Evolutionary conservation across 2,329 filamentous ascomycete genomes (phyloP), one percentile per base, ranked within the genome.

Genomic region (Hymenoscyphus albidus): DNA sequence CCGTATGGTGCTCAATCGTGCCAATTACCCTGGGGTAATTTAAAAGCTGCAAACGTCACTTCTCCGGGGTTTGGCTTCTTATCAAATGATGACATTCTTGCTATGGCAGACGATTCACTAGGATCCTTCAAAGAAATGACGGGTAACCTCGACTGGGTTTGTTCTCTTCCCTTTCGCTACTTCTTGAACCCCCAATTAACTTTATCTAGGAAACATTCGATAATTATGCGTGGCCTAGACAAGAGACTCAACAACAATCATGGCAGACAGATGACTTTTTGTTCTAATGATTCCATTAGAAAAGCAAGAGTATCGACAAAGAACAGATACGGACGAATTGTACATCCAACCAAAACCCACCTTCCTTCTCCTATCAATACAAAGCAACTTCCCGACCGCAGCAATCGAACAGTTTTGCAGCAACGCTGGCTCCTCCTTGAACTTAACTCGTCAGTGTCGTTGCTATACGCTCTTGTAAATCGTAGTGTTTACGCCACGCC

Each of bases 401-500:
- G 70, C 73, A 79, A 10, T 74, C 70, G 70, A 75, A 77, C 64
- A 79, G 77, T 54, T 68, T 71, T 40, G 71, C 56, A 2, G 73
- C 73, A 39, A 63, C 70, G 5, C 73, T 73, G 16, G 61, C 72
- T 5, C 75, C 74, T 0, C 73, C 73, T 54, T 76, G 69, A 3
- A 64, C 67, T 42, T 70, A 67, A 22, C 64, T 67, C 60, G 70
- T 74, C 1, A 70, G 64, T 13, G 65, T 71, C 0, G 70, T 64
- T 2, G 63, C 65, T 35, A 74, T 59, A 51, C 63, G 67, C 44
- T 38, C 51, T 56, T 65, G 69, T 38, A 73, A 54, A 18, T 65
- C 64, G 51, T 62, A 70, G 62, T 70, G 65, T 22, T 78, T 71
- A 9, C 80, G 79, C 77, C 78, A 82, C 0, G 80, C 79, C 18